Evolutionary conservation across 305 asterid species (phyloP).

Genomic region (Ajuga reptans): DNA sequence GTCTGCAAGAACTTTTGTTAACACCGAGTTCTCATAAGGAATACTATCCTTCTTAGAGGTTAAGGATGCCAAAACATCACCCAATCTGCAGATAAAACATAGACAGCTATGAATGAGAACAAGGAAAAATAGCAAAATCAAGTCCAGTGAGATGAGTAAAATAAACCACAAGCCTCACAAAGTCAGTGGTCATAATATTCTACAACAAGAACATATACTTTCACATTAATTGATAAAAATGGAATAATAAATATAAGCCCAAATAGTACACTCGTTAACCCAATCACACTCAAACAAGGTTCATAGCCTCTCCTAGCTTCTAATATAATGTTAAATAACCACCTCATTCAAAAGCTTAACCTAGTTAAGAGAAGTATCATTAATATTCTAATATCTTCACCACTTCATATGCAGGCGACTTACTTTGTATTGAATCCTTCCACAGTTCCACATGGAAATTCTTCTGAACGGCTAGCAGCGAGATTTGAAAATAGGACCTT

Average conservation of each 20-base stretch:
- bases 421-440: not conserved
- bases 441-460: not conserved
- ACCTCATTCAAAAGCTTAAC: not conserved
- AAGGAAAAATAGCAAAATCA: conserved; percentile 17
- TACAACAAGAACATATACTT: conserved; percentile 6
- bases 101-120: conserved; percentile 11
- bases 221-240: not conserved
- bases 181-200: conserved; percentile 6
- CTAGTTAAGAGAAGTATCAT: not conserved
- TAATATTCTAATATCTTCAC: not conserved
- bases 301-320: conserved; percentile 9
- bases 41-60: conserved; percentile 63
- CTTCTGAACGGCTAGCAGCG: not conserved
- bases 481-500: not conserved
- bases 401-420: not conserved
- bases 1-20: conserved; percentile 76
- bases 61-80: conserved; percentile 85
- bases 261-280: not conserved
- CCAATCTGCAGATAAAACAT: conserved; percentile 60
- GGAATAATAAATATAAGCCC: conserved; percentile 1
- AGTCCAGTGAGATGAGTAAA: conserved; percentile 24
- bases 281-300: not conserved
- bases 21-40: conserved; percentile 72
- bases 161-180: conserved; percentile 6
- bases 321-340: not conserved